Evolutionary conservation across 768 basidiomycete species (phyloP).

Genomic region (Lentinula edodes): DNA sequence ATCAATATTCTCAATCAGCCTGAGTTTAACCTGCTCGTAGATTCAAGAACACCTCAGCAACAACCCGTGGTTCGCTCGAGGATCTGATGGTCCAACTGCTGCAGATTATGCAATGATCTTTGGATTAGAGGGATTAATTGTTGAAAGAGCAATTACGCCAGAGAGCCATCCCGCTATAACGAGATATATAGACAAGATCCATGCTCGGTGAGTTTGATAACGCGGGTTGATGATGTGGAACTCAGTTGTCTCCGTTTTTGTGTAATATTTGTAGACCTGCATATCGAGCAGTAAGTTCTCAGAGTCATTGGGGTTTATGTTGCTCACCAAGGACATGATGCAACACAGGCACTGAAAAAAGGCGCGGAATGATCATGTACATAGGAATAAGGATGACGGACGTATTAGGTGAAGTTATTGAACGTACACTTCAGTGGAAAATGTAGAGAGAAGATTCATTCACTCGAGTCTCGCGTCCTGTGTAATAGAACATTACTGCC

Average conservation of each 20-base stretch:
- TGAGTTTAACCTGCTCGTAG: conserved; percentile 15
- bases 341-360: background rate
- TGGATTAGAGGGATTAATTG: background rate
- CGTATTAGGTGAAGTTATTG: too few species aligned
- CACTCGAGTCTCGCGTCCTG: too few species aligned
- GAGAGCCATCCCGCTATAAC: background rate
- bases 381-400: too few species aligned
- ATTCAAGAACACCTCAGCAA: conserved; percentile 1
- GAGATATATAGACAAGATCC: background rate
- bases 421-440: too few species aligned
- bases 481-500: too few species aligned
- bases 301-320: background rate
- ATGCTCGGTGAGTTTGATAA: conserved; percentile 3
- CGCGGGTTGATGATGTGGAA: background rate
- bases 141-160: background rate
- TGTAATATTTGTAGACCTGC: background rate
- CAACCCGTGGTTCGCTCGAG: conserved; percentile 4
- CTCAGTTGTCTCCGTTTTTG: conserved; percentile 22
- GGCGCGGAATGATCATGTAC: background rate
- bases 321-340: background rate
- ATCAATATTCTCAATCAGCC: background rate
- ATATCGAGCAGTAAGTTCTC: background rate
- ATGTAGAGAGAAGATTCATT: too few species aligned
- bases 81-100: conserved; percentile 1
- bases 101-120: conserved; percentile 3